A percentile compares a stretch with the other conserved stretches of the same genome.
These are phyloP conservation scores for Ochetophila trinervis DNA, from an alignment of 306 rosid genomes.

Conservation along the genomic window DNA sequence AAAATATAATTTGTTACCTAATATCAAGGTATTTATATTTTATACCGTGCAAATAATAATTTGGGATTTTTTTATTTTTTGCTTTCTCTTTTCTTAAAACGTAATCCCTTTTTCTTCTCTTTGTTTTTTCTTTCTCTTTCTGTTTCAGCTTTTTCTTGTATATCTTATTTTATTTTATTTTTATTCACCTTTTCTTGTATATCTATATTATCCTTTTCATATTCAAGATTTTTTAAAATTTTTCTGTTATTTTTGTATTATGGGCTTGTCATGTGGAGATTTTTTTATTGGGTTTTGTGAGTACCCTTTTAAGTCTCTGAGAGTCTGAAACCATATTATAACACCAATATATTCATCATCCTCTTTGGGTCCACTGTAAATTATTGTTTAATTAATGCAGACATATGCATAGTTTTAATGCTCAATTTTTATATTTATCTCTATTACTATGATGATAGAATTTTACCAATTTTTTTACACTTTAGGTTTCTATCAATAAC, in stretches of 20 bases:
- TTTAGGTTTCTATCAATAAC: neutral
- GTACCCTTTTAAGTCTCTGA: neutral
- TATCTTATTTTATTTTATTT: neutral
- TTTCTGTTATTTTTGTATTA: neutral
- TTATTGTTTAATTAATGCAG: neutral
- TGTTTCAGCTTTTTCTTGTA: neutral
- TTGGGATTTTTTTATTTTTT: neutral
- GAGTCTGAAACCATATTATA: neutral
- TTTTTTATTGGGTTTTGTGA: neutral
- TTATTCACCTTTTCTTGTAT: neutral
- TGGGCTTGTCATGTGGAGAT: neutral
- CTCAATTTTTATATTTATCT: constrained; percentile 1
- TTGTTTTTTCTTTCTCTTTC: neutral
- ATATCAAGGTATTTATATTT: neutral
- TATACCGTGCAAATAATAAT: neutral
- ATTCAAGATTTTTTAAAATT: neutral
- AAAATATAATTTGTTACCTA: too few relatives aligned
- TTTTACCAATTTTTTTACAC: neutral
- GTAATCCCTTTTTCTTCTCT: constrained; percentile 5
- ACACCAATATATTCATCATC: neutral
- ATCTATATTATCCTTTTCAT: neutral
- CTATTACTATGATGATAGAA: neutral
- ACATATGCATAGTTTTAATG: neutral
- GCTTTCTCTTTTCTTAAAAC: neutral
- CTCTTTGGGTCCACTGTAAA: constrained; percentile 8